Percentiles rank a stretch among this genome's conserved stretches.
Evolutionary conservation across 768 basidiomycete species (phyloP).

Genomic region (Mycena kentingensis): DNA sequence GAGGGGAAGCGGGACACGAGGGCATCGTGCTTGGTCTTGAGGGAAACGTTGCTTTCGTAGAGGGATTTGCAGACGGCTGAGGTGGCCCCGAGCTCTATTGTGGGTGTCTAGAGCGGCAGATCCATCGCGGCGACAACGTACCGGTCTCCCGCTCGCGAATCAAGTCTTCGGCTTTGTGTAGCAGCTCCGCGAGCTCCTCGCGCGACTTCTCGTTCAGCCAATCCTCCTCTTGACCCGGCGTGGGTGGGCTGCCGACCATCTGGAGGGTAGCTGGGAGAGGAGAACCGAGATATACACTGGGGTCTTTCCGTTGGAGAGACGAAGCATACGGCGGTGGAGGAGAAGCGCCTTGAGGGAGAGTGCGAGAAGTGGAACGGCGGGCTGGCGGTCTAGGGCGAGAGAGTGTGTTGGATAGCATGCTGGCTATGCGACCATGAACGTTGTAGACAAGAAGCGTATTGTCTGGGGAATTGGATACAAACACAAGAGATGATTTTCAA

Average conservation of each 20-base stretch:
- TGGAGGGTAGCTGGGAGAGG: conserved; percentile 30
- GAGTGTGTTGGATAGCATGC: neutral
- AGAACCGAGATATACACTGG: conserved; percentile 31
- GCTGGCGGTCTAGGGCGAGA: conserved; percentile 70
- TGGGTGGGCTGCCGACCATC: conserved; percentile 27
- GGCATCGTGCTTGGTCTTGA: conserved; percentile 73
- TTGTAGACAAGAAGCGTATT: conserved; percentile 13
- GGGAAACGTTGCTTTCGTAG: conserved; percentile 65
- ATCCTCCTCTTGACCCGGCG: conserved; percentile 31
- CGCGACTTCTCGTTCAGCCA: conserved; percentile 69
- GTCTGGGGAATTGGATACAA: neutral
- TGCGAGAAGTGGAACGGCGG: conserved; percentile 45
- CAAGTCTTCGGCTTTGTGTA: conserved; percentile 71
- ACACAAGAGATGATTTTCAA: no score
- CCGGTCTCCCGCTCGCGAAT: conserved; percentile 80
- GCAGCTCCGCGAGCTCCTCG: conserved; percentile 69
- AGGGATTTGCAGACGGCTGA: conserved; percentile 69
- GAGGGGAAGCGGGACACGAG: conserved; percentile 64
- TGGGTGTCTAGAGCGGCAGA: neutral
- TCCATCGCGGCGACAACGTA: conserved; percentile 33
- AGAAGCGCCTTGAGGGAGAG: conserved; percentile 36
- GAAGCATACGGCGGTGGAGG: conserved; percentile 50
- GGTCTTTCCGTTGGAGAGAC: conserved; percentile 30
- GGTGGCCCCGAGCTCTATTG: conserved; percentile 64
- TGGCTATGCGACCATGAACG: conserved; percentile 3